A percentile compares a stretch with the other conserved stretches of the same genome.
phyloP scores from a whole-genome alignment of 805 yeast species.

The Metschnikowia corniflorae region DNA sequence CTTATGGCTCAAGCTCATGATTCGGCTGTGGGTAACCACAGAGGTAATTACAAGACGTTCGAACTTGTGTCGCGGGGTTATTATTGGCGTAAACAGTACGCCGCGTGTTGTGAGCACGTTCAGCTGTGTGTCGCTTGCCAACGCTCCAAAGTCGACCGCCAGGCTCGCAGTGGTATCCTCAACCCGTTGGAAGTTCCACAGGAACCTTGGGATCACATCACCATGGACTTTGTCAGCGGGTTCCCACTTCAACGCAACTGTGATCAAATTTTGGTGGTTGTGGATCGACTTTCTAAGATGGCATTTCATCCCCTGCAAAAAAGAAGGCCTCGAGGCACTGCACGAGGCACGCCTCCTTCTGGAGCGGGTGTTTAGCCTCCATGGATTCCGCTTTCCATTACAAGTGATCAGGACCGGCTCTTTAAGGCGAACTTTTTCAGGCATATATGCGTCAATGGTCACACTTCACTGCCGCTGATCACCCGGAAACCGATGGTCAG shows the following conservation, averaged over 20 bases:
- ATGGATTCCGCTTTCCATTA: neutral
- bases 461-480: neutral
- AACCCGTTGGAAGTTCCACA: neutral
- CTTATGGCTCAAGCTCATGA: neutral
- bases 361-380: neutral
- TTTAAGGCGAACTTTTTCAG: neutral
- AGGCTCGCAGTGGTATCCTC: neutral
- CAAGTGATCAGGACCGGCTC: neutral
- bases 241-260: neutral
- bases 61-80: neutral
- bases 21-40: neutral
- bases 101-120: neutral
- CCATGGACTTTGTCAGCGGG: neutral
- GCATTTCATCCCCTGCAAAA: constrained; percentile 1
- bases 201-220: neutral
- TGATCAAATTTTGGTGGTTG: constrained; percentile 2
- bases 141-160: neutral
- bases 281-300: neutral
- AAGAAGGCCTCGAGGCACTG: neutral
- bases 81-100: neutral
- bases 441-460: neutral
- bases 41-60: neutral
- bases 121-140: neutral
- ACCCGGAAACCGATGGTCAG: constrained; percentile 5
- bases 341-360: neutral